Base-by-base conservation (phyloP, 805 yeast species). In the Saturnispora sekii region DNA sequence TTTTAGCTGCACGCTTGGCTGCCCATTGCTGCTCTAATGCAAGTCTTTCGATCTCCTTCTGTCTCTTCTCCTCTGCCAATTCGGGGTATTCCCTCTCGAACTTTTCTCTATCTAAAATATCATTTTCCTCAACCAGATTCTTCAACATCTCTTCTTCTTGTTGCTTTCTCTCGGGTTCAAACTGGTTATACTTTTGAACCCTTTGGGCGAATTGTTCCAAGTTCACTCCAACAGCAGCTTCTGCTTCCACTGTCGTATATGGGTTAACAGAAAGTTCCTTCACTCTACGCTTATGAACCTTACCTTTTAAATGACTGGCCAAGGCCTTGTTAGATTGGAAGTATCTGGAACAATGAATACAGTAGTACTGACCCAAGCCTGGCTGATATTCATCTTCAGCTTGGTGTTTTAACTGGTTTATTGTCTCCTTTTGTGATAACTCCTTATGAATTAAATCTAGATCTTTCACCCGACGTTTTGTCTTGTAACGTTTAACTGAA, bases 301-400 rank as follows among this genome's bases (percentile, higher is more conserved):
- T 89, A 4, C 83, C 72, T 54, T 77, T 76, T 50, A 73, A 65
- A 66, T 93, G 99, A 11, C 80, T 71, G 48, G 76, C 77, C 45
- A 85, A 69, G 7, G 95, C 83, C 30, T 65, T 61, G 38, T 83
- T 87, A 46, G 81, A 79, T 60, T 89, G 96, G 58, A 79, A 87
- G 64, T 93, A 87, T 60, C 82, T 84, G 40, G 95, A 94, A 70
- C 99, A 93, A 51, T 88, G 95, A 44, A 93, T 73, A 64, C 97
- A 93, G 63, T 86, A 93, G 64, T 77, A 82, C 64, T 93, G 97
- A 12, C 96, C 99, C 52, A 93, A 67, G 1, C 99, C 99, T 1
- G 97, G 89, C 59, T 82, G 81, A 37, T 79, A 77, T 65, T 90
- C 97, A 63, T 90, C 96, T 46, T 84, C 63, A 5, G 86, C 84